phyloP scores from a whole-genome alignment of 148 eudicot genomes.

The Spergularia marina region DNA sequence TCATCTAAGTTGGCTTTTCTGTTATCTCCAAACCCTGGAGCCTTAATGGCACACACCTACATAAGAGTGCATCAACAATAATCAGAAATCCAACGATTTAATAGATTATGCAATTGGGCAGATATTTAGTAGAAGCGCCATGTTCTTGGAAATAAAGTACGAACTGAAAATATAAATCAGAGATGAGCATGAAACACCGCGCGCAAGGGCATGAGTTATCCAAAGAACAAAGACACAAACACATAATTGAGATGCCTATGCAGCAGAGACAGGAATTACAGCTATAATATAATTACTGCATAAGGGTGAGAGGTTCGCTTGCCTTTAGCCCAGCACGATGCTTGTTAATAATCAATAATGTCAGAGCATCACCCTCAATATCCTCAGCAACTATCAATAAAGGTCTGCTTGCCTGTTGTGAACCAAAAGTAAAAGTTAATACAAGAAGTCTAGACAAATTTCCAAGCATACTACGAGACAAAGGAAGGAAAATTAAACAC shows the following conservation, averaged over 20 bases:
- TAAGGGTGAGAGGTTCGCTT: constrained; percentile 10
- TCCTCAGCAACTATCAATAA: constrained; percentile 90
- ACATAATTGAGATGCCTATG: neutral
- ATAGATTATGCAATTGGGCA: neutral
- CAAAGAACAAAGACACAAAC: neutral
- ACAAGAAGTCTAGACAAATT: neutral
- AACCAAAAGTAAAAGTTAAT: constrained; percentile 22
- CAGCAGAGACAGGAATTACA: constrained; percentile 8
- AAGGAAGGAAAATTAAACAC: constrained; percentile 33
- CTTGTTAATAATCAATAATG: constrained; percentile 82
- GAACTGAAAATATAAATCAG: neutral
- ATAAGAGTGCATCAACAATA: constrained; percentile 3
- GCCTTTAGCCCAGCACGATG: constrained; percentile 90
- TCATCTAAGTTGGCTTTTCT: constrained; percentile 87
- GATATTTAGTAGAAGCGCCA: neutral
- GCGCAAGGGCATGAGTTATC: neutral
- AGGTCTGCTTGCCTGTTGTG: constrained; percentile 55
- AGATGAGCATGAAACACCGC: neutral
- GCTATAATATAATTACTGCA: neutral
- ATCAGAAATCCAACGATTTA: constrained; percentile 3
- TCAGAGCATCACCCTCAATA: constrained; percentile 73
- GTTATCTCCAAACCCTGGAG: constrained; percentile 98
- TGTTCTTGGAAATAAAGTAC: neutral
- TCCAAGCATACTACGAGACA: neutral
- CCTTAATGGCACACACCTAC: constrained; percentile 96